phyloP scores from a whole-genome alignment of 2,329 filamentous ascomycete genomes.

The Emergomyces africanus region DNA sequence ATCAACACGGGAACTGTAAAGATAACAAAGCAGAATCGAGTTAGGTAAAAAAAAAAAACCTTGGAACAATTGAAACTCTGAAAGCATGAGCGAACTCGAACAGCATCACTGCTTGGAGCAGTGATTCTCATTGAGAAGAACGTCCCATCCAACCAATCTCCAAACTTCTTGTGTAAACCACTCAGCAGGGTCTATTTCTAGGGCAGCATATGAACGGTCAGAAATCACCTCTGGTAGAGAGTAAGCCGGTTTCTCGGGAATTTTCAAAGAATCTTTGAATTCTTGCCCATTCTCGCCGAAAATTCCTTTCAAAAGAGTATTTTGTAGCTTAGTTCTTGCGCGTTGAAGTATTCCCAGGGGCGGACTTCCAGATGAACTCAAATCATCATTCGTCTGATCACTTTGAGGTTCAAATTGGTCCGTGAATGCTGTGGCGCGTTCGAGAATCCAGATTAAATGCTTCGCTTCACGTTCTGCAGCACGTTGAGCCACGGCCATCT shows the following conservation, averaged over 20 bases:
- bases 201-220: constrained; percentile 5
- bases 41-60: no score
- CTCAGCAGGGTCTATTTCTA: constrained; percentile 31
- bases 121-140: constrained; percentile 20
- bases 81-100: no score
- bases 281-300: constrained; percentile 25
- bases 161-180: constrained; percentile 47
- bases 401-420: constrained; percentile 4
- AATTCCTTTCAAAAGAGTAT: constrained; percentile 29
- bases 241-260: constrained; percentile 10
- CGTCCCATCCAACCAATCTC: constrained; percentile 46
- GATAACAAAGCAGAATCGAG: not conserved
- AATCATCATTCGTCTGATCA: not conserved
- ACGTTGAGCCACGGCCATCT: constrained; percentile 12
- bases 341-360: constrained; percentile 1
- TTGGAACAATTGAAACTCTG: no score
- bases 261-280: constrained; percentile 19
- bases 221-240: not conserved
- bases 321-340: constrained; percentile 24
- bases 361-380: not conserved
- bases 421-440: constrained; percentile 18
- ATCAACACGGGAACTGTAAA: not conserved
- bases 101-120: not conserved
- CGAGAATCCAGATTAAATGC: constrained; percentile 25
- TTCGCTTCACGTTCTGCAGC: constrained; percentile 23